Evolutionary conservation across 1,139 yeast species (phyloP), one percentile per base, ranked within the genome.

Genomic region (Lizanozyma gosingica): DNA sequence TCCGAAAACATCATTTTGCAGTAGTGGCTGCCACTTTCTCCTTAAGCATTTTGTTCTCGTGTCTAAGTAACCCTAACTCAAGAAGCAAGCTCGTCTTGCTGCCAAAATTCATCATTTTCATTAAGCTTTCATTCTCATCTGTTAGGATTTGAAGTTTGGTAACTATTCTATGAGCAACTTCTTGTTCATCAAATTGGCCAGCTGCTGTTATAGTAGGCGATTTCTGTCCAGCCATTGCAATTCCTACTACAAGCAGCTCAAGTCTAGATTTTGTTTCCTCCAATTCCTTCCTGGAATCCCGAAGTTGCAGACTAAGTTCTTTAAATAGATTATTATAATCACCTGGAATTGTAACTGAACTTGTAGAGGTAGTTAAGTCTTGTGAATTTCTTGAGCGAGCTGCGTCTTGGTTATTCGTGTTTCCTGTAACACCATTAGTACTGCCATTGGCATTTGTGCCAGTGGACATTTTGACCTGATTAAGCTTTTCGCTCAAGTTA

Each of bases 101-200:
- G 15, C 94, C 86, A 55, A 71, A 79, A 46, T 88, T 78, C 14
- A 84, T 58, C 79, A 84, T 76, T 49, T 76, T 75, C 45, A 83
- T 71, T 57, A 87, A 71, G 43, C 72, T 75, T 43, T 78, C 82
- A 54, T 88, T 88, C 55, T 88, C 96, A 37, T 70, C 71, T 17
- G 78, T 77, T 46, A 87, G 63, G 43, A 71, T 62, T 43, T 76
- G 75, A 45, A 88, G 55, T 47, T 86, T 79, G 39, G 74, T 70
- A 39, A 86, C 67, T 42, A 85, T 76, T 49, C 83, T 81, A 55
- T 87, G 95, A 6, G 92, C 80, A 39, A 86, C 61, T 47, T 85
- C 92, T 49, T 83, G 78, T 38, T 80, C 84, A 52, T 86, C 94
- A 51, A 73, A 79, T 41, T 80, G 66, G 2, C 83, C 83, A 42